These are phyloP conservation scores for Tinospora cordifolia DNA, from an alignment of 164 flowering plant species.

Conservation along the genomic window DNA sequence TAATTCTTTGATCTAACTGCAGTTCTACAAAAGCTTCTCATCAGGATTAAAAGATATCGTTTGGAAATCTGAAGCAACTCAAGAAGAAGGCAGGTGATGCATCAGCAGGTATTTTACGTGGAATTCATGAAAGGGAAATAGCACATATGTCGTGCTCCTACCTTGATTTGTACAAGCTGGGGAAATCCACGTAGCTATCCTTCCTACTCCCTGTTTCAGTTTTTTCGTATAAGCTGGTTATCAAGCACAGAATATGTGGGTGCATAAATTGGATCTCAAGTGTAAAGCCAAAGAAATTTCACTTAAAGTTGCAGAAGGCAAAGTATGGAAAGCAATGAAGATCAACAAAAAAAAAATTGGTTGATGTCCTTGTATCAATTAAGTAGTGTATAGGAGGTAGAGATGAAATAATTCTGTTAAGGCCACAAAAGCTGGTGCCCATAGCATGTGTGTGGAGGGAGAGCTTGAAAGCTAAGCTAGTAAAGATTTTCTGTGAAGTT, in stretches of 20 bases:
- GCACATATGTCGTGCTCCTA: no score
- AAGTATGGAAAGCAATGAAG: neutral
- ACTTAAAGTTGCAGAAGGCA: no score
- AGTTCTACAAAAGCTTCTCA: slow-evolving; percentile 52
- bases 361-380: no score
- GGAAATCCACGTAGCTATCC: neutral
- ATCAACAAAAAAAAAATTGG: neutral
- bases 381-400: no score
- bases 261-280: neutral
- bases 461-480: no score
- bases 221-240: neutral
- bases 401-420: no score
- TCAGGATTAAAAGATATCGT: slow-evolving; percentile 63
- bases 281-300: neutral
- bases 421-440: no score
- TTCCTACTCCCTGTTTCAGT: neutral
- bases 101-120: neutral
- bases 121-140: slow-evolving; percentile 6
- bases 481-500: no score
- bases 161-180: neutral
- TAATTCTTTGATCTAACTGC: slow-evolving; percentile 16
- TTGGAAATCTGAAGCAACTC: slow-evolving; percentile 50
- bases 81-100: slow-evolving; percentile 30
- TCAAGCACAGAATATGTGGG: neutral
- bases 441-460: no score